Conservation (phyloP, 352 stramenopile species). For the Phytophthora aleatoria region DNA sequence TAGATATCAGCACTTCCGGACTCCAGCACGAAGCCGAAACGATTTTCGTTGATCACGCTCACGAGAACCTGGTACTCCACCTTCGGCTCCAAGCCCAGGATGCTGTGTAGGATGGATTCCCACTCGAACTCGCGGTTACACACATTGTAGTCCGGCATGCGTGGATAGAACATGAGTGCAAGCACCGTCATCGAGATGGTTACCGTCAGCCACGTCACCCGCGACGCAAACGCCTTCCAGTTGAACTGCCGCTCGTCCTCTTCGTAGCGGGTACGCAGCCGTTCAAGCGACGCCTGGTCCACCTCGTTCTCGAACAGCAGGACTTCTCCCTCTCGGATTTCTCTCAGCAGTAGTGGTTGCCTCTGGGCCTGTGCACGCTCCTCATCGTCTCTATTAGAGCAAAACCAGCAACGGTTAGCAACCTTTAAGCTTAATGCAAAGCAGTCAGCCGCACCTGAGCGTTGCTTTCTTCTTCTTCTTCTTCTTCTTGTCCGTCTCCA, state of each 20-base stretch:
- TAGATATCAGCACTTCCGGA: constrained; percentile 82
- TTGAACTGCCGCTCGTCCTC: constrained; percentile 52
- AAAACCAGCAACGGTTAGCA: constrained; percentile 3
- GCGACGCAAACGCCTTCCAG: constrained; percentile 55
- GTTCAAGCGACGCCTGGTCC: constrained; percentile 57
- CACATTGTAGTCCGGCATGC: constrained; percentile 88
- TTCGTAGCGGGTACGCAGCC: constrained; percentile 50
- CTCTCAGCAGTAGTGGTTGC: constrained; percentile 57
- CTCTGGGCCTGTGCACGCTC: constrained; percentile 41
- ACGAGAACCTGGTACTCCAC: constrained; percentile 88
- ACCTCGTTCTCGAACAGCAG: constrained; percentile 65
- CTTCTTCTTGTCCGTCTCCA: constrained; percentile 33
- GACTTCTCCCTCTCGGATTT: constrained; percentile 57
- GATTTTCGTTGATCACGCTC: constrained; percentile 90
- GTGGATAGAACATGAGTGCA: constrained; percentile 88
- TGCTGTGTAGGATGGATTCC: constrained; percentile 84
- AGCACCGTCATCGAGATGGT: constrained; percentile 70
- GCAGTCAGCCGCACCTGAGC: constrained; percentile 16
- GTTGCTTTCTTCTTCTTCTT: constrained; percentile 45
- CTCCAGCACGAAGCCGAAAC: constrained; percentile 83
- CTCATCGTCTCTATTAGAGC: constrained; percentile 37
- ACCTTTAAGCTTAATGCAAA: constrained; percentile 2
- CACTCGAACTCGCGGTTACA: constrained; percentile 91
- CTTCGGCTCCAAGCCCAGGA: constrained; percentile 73
- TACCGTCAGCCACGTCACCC: constrained; percentile 56